phyloP scores from a whole-genome alignment of 192 early-diverging fungal genomes.

The Umbelopsis vinacea region DNA sequence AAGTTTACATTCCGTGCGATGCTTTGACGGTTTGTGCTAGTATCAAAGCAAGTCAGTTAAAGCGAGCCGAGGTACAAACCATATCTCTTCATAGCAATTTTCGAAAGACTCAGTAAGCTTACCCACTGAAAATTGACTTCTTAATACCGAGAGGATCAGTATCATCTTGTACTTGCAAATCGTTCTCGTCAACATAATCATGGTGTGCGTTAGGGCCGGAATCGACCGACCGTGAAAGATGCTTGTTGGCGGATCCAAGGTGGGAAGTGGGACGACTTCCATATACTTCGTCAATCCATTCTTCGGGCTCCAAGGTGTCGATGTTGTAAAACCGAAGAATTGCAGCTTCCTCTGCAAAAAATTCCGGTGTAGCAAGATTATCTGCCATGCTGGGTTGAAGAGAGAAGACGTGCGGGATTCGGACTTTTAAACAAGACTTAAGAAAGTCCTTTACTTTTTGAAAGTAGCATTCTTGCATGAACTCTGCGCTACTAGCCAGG shows the following conservation, averaged over 20 bases:
- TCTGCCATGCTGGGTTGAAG: slow-evolving; percentile 8
- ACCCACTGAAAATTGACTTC: slow-evolving; percentile 40
- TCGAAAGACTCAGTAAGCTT: not conserved
- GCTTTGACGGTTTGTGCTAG: not conserved
- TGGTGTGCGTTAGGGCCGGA: slow-evolving; percentile 18
- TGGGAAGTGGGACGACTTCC: slow-evolving; percentile 23
- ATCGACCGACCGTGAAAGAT: slow-evolving; percentile 25
- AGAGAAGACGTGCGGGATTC: not conserved
- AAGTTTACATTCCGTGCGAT: slow-evolving; percentile 27
- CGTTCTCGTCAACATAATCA: slow-evolving; percentile 34
- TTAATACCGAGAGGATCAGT: slow-evolving; percentile 53
- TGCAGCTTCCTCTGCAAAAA: slow-evolving; percentile 39
- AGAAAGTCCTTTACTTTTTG: not conserved
- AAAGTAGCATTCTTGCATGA: slow-evolving; percentile 1
- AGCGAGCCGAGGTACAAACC: no score
- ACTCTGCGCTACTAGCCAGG: slow-evolving; percentile 16
- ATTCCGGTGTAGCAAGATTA: slow-evolving; percentile 29
- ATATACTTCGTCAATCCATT: slow-evolving; percentile 50
- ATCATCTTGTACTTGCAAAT: slow-evolving; percentile 45
- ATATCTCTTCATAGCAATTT: no score
- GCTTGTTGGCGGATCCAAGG: slow-evolving; percentile 37
- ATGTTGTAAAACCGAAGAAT: slow-evolving; percentile 58
- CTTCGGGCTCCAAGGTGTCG: slow-evolving; percentile 50
- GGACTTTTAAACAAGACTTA: not conserved
- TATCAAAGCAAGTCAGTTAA: slow-evolving; percentile 16